Conservation (phyloP, 805 yeast species). For the Yamadazyma nakazawae region DNA sequence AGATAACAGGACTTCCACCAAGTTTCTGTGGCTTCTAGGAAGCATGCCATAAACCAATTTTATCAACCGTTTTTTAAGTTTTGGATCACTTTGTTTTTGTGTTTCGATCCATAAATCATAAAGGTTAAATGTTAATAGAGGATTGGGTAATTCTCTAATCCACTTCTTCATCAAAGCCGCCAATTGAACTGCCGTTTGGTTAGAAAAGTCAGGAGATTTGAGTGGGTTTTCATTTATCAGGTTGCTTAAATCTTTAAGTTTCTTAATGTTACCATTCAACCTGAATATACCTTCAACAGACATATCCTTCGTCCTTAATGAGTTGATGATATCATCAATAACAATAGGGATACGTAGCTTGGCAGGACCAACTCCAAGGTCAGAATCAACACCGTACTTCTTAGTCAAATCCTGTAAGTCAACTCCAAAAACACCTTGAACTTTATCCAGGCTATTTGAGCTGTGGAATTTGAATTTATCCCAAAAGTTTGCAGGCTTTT, state of each 20-base stretch:
- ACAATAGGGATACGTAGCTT: constrained; percentile 79
- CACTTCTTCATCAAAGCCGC: constrained; percentile 92
- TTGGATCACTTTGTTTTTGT: constrained; percentile 48
- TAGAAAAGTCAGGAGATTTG: constrained; percentile 63
- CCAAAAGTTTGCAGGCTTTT: constrained; percentile 49
- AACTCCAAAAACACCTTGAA: constrained; percentile 64
- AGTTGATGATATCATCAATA: constrained; percentile 79
- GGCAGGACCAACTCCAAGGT: constrained; percentile 78
- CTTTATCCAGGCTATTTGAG: constrained; percentile 20
- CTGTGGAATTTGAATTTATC: constrained; percentile 46
- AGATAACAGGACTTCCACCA: constrained; percentile 78
- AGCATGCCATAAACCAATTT: constrained; percentile 70
- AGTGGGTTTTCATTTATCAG: constrained; percentile 72
- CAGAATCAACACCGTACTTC: constrained; percentile 77
- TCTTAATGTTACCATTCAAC: constrained; percentile 90
- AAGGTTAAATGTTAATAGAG: constrained; percentile 71
- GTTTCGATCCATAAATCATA: constrained; percentile 78
- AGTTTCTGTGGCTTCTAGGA: constrained; percentile 78
- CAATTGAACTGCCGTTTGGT: constrained; percentile 83
- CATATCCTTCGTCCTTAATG: constrained; percentile 87
- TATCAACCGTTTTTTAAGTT: constrained; percentile 49
- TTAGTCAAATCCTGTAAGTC: constrained; percentile 68
- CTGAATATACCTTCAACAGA: constrained; percentile 96
- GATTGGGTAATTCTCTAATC: constrained; percentile 89
- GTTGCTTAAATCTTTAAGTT: constrained; percentile 69